Base-by-base conservation (phyloP, 345 rosid species). In the Rhizophora apiculata region DNA sequence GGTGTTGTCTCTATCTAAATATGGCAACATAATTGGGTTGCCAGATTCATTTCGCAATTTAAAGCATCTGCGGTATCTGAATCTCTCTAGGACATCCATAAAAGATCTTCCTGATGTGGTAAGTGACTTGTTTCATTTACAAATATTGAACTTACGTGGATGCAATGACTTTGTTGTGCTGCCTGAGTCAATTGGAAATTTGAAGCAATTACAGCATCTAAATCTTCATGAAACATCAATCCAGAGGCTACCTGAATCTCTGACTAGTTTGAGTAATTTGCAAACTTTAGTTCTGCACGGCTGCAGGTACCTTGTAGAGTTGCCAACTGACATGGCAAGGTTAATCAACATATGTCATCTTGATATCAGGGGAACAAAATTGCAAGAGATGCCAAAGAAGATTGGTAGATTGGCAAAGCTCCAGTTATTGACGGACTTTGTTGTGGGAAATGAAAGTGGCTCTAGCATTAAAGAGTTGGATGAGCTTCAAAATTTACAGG, bases 41-140 rank as follows among this genome's bases (percentile, higher is more conserved):
- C 75, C 75, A 4, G 65, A 58, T 72, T 72, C 75, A 0, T 20
- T 72, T n/a, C 64, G 65, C 48, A 31, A 32, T 18, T 24, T 64
- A 58, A 72, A 59, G 20, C 75, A 72, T 52, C 49, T 66, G 8
- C 62, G 24, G 24, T 24, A 24, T 24, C 24, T 24, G 24, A 24
- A 24, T 24, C 24, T 24, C 24, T 24, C 24, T 24, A 24, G 24
- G 24, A 24, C 24, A 24, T 24, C 22, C 39, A 27, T 24, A 24
- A 24, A 24, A 24, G 24, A 24, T 24, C 24, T 24, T 24, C 24
- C 24, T 1, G 24, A 24, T 24, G 24, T 24, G 24, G 24, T 24
- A 24, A 24, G 24, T 24, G 24, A 24, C 24, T 24, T 24, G 24
- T 24, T 24, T 24, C 24, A 24, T 24, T 24, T 24, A 24, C 24